These are phyloP conservation scores for Fusarium brachygibbosum DNA, from an alignment of 2,329 filamentous ascomycete species.

Conservation along the genomic window DNA sequence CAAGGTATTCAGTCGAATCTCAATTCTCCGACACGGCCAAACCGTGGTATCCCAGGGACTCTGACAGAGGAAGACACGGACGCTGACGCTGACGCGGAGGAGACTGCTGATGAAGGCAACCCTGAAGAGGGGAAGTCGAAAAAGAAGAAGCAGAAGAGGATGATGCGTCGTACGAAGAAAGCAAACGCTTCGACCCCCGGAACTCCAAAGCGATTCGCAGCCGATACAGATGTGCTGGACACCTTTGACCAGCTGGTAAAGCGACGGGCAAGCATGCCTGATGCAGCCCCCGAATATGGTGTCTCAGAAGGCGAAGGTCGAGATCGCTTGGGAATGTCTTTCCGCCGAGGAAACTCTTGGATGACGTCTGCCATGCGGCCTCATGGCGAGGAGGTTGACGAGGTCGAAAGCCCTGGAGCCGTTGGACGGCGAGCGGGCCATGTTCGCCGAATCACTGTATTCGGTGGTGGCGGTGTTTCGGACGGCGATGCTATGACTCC, in stretches of 20 bases:
- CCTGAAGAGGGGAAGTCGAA: slow-evolving; percentile 57
- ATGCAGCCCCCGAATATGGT: slow-evolving; percentile 71
- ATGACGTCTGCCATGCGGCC: slow-evolving; percentile 64
- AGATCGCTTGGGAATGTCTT: slow-evolving; percentile 66
- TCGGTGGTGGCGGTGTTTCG: slow-evolving; percentile 74
- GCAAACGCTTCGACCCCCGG: slow-evolving; percentile 74
- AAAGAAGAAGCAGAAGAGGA: slow-evolving; percentile 72
- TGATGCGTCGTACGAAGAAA: slow-evolving; percentile 69
- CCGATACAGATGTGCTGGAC: slow-evolving; percentile 58
- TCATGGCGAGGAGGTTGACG: slow-evolving; percentile 65
- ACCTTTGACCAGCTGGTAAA: slow-evolving; percentile 66
- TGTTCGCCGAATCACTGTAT: slow-evolving; percentile 74
- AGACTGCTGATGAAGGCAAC: slow-evolving; percentile 82
- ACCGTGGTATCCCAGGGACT: slow-evolving; percentile 66
- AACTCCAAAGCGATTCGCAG: slow-evolving; percentile 66
- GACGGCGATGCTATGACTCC: slow-evolving; percentile 72
- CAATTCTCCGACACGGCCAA: slow-evolving; percentile 64
- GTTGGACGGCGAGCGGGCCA: slow-evolving; percentile 70
- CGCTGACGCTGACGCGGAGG: slow-evolving; percentile 80
- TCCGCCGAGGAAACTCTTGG: slow-evolving; percentile 72
- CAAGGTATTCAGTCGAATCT: slow-evolving; percentile 57
- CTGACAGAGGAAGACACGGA: slow-evolving; percentile 64
- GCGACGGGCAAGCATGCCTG: slow-evolving; percentile 75
- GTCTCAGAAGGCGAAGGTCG: slow-evolving; percentile 82
- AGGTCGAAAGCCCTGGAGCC: slow-evolving; percentile 63